phyloP scores from a whole-genome alignment of 208 protist genomes.

The Trypanosoma caninum region DNA sequence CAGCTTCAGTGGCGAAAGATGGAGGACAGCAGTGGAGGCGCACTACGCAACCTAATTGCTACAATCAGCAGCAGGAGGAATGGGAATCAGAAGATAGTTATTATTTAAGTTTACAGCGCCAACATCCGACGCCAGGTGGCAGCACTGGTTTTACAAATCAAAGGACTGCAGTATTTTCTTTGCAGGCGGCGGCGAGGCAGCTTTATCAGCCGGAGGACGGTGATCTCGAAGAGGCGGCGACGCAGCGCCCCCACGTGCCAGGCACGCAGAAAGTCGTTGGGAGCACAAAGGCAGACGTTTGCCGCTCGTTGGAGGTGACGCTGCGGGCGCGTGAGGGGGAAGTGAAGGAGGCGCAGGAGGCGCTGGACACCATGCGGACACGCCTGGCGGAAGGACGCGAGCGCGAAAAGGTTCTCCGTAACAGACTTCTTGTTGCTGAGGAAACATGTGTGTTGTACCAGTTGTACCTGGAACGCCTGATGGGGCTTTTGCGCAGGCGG shows the following conservation, averaged over 20 bases:
- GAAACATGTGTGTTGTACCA: slow-evolving; percentile 14
- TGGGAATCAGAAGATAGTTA: too few species aligned
- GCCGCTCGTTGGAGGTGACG: slow-evolving; percentile 2
- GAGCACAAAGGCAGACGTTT: background rate
- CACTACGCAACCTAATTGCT: too few species aligned
- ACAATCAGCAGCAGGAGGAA: too few species aligned
- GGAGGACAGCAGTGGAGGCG: too few species aligned
- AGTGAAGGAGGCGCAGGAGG: slow-evolving; percentile 6
- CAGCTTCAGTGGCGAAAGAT: too few species aligned
- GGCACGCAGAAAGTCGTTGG: background rate
- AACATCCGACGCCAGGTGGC: too few species aligned
- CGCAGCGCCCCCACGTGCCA: background rate
- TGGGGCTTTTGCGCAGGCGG: slow-evolving; percentile 8
- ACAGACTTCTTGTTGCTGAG: slow-evolving; percentile 16
- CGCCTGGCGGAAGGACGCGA: slow-evolving; percentile 2
- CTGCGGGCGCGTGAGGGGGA: slow-evolving; percentile 8
- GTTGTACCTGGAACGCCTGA: slow-evolving; percentile 11
- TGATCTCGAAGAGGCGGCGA: background rate
- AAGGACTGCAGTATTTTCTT: too few species aligned
- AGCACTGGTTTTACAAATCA: too few species aligned
- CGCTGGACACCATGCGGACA: slow-evolving; percentile 11
- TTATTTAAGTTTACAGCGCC: too few species aligned
- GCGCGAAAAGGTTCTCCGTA: slow-evolving; percentile 18
- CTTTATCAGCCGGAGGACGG: too few species aligned
- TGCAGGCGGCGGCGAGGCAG: too few species aligned